A percentile compares a stretch with the other conserved stretches of the same genome.
Conservation (phyloP, 164 flowering plant genomes). For the Tetracentron sinense region DNA sequence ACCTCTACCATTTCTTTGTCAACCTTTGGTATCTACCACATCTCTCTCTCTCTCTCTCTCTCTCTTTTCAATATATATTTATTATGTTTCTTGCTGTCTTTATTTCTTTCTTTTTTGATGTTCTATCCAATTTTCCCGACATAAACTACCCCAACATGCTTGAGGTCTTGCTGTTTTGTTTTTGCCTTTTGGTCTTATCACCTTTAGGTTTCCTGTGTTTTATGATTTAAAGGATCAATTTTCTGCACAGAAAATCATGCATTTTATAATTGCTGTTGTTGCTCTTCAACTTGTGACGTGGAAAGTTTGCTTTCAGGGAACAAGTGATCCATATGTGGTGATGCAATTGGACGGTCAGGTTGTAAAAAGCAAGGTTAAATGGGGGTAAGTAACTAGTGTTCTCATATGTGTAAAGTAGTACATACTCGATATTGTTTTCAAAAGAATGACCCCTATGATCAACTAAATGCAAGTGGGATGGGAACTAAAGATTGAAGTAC, state of each 20-base stretch:
- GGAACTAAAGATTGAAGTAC: too few species aligned
- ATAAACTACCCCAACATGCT: neutral
- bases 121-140: neutral
- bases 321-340: conserved; percentile 95
- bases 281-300: conserved; percentile 6
- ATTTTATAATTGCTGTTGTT: conserved; percentile 6
- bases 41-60: neutral
- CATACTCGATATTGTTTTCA: too few species aligned
- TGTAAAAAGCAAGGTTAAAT: conserved; percentile 77
- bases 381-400: conserved; percentile 65
- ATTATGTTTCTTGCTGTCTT: neutral
- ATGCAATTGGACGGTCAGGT: conserved; percentile 80
- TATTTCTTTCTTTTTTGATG: neutral
- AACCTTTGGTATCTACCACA: too few species aligned
- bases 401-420: neutral
- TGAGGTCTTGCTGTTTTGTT: neutral
- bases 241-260: neutral
- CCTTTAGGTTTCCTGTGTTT: too few species aligned
- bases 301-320: conserved; percentile 59
- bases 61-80: neutral
- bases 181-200: too few species aligned
- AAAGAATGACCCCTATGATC: too few species aligned
- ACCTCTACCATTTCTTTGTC: too few species aligned
- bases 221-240: neutral
- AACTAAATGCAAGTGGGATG: too few species aligned